Evolutionary conservation across 805 yeast genomes (phyloP), one percentile per base, ranked within the genome.

Genomic region (Zygoascus ofunaensis): DNA sequence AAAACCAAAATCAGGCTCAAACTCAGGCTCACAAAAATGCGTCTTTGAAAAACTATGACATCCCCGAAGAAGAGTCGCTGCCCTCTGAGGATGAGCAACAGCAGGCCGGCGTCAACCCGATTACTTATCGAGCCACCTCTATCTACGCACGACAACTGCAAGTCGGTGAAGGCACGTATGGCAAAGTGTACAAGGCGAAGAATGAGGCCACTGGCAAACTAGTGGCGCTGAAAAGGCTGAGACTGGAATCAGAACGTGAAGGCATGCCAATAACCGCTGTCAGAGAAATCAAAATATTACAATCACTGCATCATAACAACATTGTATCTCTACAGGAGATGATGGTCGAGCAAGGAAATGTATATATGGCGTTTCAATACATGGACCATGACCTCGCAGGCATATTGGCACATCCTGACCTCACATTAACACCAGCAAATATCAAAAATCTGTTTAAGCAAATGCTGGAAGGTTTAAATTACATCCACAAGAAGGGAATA

Each of bases 141-240:
- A 57, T 62, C n/a, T 87, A 82, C 60, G 80, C 81, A 51, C 69
- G 89, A 44, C 76, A 85, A 1, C 72, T 76, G 34, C 97, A 92
- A 59, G 97, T 92, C 4, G 98, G 98, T n/a, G 97, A 92, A 64
- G 98, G 98, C 7, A 92, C 97, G 0, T 92, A 92, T 61, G 98
- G 98, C 17, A 87, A 86, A 60, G 99, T 92, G 18, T 87, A 83
- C 66, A 87, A 87, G 58, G 95, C 96, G 0, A 70, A 69, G 40
- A 87, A 92, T 59, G 64, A 65, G 14, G 66, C 76, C 4, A 85
- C 95, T 0, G 72, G 76, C 1, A 78, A 75, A 46, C 66, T 73
- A 51, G 92, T 87, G n/a, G 98, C 98, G 1, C 68, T 92, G 57
- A 92, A 92, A 60, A 74, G 81, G 52, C 69, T 92, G 37, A 65